phyloP scores from a whole-genome alignment of 2,329 filamentous ascomycete species.

The Xylaria sp. region DNA sequence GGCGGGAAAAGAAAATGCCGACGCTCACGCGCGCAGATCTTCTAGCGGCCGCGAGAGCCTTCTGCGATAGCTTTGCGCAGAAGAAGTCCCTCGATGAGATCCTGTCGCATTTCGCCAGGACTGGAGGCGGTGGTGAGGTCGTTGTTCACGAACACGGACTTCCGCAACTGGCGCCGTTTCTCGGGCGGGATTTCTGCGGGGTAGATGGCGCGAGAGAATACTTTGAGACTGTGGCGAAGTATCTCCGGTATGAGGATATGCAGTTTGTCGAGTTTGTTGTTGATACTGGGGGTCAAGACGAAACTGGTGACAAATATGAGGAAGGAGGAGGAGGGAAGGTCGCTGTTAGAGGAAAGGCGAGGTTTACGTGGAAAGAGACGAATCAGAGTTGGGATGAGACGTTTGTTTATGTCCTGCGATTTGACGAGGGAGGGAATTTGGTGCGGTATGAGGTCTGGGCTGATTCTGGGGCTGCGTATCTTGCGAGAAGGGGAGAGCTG shows the following conservation, averaged over 20 bases:
- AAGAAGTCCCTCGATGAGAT: constrained; percentile 43
- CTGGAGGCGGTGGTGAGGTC: not conserved
- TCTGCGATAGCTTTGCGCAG: constrained; percentile 50
- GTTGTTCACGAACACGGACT: constrained; percentile 52
- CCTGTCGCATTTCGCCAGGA: constrained; percentile 47
- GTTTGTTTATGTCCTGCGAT: constrained; percentile 50
- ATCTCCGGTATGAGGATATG: constrained; percentile 49
- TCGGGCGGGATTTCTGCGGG: constrained; percentile 50
- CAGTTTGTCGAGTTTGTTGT: constrained; percentile 44
- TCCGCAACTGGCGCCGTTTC: constrained; percentile 49
- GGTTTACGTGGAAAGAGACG: constrained; percentile 49
- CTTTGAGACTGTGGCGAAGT: constrained; percentile 43
- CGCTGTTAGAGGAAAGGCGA: constrained; percentile 47
- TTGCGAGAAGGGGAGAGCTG: constrained; percentile 70
- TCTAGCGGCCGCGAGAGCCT: constrained; percentile 47
- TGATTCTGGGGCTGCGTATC: constrained; percentile 52
- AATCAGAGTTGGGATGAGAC: constrained; percentile 51
- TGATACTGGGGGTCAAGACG: constrained; percentile 41
- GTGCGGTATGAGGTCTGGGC: constrained; percentile 52
- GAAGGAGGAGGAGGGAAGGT: constrained; percentile 38
- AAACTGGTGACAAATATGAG: not conserved
- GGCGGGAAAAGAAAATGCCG: constrained; percentile 30
- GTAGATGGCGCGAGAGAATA: constrained; percentile 47
- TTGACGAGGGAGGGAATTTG: constrained; percentile 46
- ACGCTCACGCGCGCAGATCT: constrained; percentile 44